Conservation (phyloP, 106 monocot species). For the Platanthera guangdongensis region DNA sequence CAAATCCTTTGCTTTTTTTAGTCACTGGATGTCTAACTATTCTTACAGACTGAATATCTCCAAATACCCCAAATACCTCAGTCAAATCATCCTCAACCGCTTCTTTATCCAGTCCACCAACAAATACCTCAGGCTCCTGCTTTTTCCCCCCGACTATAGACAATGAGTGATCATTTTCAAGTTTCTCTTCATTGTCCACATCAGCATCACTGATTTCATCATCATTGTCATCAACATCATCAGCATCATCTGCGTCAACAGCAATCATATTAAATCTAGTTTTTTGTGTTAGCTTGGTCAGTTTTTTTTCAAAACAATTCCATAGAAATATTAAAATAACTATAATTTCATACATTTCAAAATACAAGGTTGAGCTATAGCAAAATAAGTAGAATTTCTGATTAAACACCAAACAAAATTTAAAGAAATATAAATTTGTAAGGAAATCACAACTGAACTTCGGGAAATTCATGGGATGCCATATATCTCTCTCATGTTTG, state of each 20-base stretch:
- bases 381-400: not conserved
- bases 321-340: not conserved
- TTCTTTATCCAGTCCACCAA: slow-evolving; percentile 51
- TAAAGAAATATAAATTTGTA: not conserved
- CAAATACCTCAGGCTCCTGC: slow-evolving; percentile 37
- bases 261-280: slow-evolving; percentile 3
- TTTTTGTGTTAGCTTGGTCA: not conserved
- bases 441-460: not conserved
- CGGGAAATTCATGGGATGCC: not conserved
- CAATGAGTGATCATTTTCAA: slow-evolving; percentile 12
- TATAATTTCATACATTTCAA: not conserved
- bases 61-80: slow-evolving; percentile 45
- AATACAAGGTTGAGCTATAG: not conserved
- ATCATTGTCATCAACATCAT: slow-evolving; percentile 5
- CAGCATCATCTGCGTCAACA: not conserved
- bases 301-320: slow-evolving; percentile 12
- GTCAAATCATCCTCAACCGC: slow-evolving; percentile 51
- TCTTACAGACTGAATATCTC: slow-evolving; percentile 50
- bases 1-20: slow-evolving; percentile 62
- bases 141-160: slow-evolving; percentile 16
- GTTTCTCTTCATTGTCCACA: slow-evolving; percentile 12
- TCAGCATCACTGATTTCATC: not conserved
- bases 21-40: slow-evolving; percentile 35
- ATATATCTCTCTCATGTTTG: not conserved
- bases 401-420: not conserved